These are phyloP conservation scores for Begonia loranthoides DNA, from an alignment of 306 rosid species.

Conservation along the genomic window DNA sequence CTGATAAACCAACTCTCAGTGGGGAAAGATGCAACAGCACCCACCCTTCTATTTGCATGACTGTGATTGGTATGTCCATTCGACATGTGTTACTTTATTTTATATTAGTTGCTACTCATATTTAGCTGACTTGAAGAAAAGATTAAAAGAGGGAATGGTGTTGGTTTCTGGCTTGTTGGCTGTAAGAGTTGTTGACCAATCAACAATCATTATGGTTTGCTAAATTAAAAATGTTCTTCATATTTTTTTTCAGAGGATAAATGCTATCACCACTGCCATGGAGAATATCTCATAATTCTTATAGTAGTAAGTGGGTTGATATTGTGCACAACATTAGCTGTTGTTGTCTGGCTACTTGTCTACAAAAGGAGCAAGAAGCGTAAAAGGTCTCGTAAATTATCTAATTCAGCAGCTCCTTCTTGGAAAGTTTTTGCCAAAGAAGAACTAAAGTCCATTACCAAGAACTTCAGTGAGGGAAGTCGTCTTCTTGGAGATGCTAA, in stretches of 20 bases:
- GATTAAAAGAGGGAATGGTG: constrained; percentile 1
- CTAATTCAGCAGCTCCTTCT: constrained; percentile 63
- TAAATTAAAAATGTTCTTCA: constrained; percentile 9
- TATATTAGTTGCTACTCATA: background rate
- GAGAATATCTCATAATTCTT: constrained; percentile 80
- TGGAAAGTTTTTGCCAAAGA: constrained; percentile 94
- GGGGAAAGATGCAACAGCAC: constrained; percentile 44
- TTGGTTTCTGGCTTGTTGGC: background rate
- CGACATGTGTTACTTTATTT: constrained; percentile 7
- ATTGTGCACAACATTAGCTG: constrained; percentile 63
- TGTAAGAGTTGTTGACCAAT: constrained; percentile 2
- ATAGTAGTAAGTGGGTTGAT: constrained; percentile 83
- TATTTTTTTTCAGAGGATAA: constrained; percentile 29
- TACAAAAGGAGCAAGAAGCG: constrained; percentile 84
- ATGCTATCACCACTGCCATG: constrained; percentile 69
- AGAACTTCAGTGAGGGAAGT: constrained; percentile 94
- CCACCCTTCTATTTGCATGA: constrained; percentile 57
- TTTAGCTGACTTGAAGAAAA: too few species aligned
- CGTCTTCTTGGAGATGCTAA: constrained; percentile 92
- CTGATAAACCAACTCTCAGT: constrained; percentile 29
- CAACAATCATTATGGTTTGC: background rate
- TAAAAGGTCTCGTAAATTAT: constrained; percentile 58
- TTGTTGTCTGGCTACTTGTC: constrained; percentile 87
- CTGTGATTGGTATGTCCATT: constrained; percentile 42
- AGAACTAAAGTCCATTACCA: constrained; percentile 73